phyloP scores from a whole-genome alignment of 2,329 filamentous ascomycete species.

The Chalaropsis ovoidea region DNA sequence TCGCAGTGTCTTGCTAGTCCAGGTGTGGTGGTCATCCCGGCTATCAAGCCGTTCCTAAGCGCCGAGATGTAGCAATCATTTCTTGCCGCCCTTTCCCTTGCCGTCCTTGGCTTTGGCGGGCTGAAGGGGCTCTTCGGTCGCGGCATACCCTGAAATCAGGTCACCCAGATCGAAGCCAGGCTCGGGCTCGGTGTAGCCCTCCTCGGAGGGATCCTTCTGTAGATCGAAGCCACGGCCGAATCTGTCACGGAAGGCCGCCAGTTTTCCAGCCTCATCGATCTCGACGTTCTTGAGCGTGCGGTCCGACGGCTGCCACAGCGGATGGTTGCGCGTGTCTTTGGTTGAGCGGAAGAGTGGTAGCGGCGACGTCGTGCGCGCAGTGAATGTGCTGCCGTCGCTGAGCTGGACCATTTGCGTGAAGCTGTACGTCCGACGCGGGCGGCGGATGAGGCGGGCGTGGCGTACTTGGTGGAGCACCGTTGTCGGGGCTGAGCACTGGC shows the following conservation, averaged over 20 bases:
- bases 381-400: slow-evolving; percentile 79
- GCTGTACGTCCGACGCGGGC: slow-evolving; percentile 85
- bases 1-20: background rate
- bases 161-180: slow-evolving; percentile 36
- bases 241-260: slow-evolving; percentile 73
- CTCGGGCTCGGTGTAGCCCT: slow-evolving; percentile 29
- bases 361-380: slow-evolving; percentile 67
- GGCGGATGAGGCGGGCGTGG: slow-evolving; percentile 72
- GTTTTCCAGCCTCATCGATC: slow-evolving; percentile 83
- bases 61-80: slow-evolving; percentile 28
- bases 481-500: slow-evolving; percentile 28
- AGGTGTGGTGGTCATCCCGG: background rate
- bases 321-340: slow-evolving; percentile 83
- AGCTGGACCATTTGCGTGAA: slow-evolving; percentile 96
- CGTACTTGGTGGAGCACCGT: slow-evolving; percentile 47
- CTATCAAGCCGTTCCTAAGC: background rate
- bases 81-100: slow-evolving; percentile 38
- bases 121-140: slow-evolving; percentile 23
- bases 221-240: slow-evolving; percentile 81
- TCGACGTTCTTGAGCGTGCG: slow-evolving; percentile 78
- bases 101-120: slow-evolving; percentile 30
- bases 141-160: slow-evolving; percentile 43
- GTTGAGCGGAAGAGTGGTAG: slow-evolving; percentile 46
- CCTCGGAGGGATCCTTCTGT: slow-evolving; percentile 32
- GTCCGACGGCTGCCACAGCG: slow-evolving; percentile 81